Percentiles rank a stretch among this genome's conserved stretches.
These are phyloP conservation scores for Phaeosphaeriaceae sp. DNA, from an alignment of 2,329 filamentous ascomycete species.

Conservation along the genomic window DNA sequence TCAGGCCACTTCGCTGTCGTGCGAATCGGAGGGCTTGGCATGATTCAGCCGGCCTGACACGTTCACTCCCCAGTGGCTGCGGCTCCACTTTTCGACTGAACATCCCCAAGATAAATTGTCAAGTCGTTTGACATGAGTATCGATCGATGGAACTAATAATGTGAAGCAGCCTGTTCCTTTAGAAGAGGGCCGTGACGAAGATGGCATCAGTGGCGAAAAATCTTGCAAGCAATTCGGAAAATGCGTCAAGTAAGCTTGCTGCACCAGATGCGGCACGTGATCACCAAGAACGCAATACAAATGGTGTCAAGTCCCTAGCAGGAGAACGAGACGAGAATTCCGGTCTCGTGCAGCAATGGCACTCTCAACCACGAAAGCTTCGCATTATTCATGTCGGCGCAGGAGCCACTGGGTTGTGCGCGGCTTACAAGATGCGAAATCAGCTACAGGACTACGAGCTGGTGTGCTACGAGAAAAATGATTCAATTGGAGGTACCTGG, in stretches of 20 bases:
- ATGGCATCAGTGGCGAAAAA: neutral
- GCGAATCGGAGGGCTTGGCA: neutral
- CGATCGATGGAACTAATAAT: neutral
- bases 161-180: neutral
- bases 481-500: conserved; percentile 1
- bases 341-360: conserved; percentile 2
- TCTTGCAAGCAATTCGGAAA: neutral
- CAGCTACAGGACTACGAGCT: conserved; percentile 47
- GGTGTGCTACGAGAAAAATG: conserved; percentile 10
- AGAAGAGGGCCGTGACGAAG: neutral
- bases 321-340: neutral
- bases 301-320: neutral
- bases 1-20: neutral
- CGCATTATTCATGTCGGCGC: conserved; percentile 51
- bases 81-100: neutral
- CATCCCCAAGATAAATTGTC: neutral
- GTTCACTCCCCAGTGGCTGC: no score
- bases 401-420: conserved; percentile 51
- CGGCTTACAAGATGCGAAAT: conserved; percentile 54
- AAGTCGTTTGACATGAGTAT: neutral
- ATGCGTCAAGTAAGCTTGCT: neutral
- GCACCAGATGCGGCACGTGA: neutral
- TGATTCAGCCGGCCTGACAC: neutral
- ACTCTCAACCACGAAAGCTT: conserved; percentile 11
- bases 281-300: neutral